phyloP scores from a whole-genome alignment of 202 grass and related monocot species.

The Setaria viridis region DNA sequence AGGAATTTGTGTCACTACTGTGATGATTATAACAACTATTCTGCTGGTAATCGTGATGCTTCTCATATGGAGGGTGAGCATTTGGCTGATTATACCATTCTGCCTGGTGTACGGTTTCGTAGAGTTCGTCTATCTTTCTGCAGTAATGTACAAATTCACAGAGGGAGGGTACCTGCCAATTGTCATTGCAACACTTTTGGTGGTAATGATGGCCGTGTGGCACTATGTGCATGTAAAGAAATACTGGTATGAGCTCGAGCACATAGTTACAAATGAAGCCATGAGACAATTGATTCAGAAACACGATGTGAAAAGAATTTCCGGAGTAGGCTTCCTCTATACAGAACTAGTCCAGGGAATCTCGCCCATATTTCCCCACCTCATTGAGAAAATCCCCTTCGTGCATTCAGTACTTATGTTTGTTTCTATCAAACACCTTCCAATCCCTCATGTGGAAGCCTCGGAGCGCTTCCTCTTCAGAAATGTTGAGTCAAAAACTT shows the following conservation, averaged over 20 bases:
- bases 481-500: conserved; percentile 31
- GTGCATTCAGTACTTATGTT: conserved; percentile 55
- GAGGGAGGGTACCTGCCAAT: conserved; percentile 53
- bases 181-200: conserved; percentile 22
- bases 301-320: conserved; percentile 16
- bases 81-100: conserved; percentile 50
- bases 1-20: conserved; percentile 54
- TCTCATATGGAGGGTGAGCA: conserved; percentile 55
- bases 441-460: conserved; percentile 47
- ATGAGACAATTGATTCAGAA: conserved; percentile 15
- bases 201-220: conserved; percentile 56
- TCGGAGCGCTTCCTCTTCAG: conserved; percentile 61
- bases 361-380: conserved; percentile 58
- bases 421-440: conserved; percentile 61
- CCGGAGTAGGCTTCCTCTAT: conserved; percentile 56
- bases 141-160: conserved; percentile 54
- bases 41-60: conserved; percentile 54
- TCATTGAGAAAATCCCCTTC: conserved; percentile 56
- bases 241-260: conserved; percentile 54
- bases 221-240: conserved; percentile 56
- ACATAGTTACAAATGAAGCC: conserved; percentile 47
- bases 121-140: conserved; percentile 52
- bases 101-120: conserved; percentile 20
- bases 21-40: conserved; percentile 54
- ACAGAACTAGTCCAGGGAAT: conserved; percentile 64